Conservation (phyloP, 2,329 filamentous ascomycete genomes). For the Albifimbria verrucaria region DNA sequence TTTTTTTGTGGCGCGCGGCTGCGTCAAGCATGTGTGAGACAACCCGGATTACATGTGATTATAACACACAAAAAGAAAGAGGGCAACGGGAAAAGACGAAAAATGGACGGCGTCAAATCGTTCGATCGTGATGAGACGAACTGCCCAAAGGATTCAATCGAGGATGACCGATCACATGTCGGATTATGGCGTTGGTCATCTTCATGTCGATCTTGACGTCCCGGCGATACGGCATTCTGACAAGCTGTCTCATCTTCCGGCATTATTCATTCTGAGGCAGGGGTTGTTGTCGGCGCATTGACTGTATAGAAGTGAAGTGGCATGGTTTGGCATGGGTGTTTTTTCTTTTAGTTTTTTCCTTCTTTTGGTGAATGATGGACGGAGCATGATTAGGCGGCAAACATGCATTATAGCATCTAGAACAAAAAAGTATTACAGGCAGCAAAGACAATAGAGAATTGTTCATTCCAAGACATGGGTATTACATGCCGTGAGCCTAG, state of each 20-base stretch:
- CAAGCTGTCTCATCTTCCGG: background rate
- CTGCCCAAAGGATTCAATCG: background rate
- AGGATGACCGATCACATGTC: background rate
- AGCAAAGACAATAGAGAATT: no score
- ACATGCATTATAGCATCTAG: background rate
- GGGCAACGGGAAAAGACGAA: background rate
- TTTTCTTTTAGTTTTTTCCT: no score
- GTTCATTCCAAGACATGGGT: no score
- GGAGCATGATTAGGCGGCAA: background rate
- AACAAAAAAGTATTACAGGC: no score
- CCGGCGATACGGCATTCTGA: background rate
- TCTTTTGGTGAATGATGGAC: no score
- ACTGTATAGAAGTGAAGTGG: no score
- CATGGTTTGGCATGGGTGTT: no score
- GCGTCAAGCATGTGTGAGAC: background rate
- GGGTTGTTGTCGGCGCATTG: no score
- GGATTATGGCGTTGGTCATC: no score
- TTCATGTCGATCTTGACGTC: background rate
- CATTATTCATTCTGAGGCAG: no score
- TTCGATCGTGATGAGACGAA: background rate
- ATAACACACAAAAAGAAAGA: background rate
- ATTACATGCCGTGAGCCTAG: no score
- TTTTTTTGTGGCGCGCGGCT: background rate
- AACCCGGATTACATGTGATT: background rate
- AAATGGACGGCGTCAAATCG: background rate